phyloP scores from a whole-genome alignment of 2,329 filamentous ascomycete species.

The Microcyclosporella mali region DNA sequence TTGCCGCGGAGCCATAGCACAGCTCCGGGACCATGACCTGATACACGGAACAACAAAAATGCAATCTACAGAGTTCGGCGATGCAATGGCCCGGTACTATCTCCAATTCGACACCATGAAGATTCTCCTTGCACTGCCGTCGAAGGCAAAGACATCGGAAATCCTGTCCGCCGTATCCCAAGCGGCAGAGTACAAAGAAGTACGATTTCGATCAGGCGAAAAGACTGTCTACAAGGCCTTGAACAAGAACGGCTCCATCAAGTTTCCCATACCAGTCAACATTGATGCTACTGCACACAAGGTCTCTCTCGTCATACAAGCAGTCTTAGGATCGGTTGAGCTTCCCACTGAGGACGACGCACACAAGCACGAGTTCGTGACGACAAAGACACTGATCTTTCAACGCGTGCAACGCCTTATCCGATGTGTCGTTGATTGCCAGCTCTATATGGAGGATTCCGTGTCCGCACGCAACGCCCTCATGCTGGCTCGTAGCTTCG shows the following conservation, averaged over 20 bases:
- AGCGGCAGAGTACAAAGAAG: conserved; percentile 65
- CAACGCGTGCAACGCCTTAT: conserved; percentile 63
- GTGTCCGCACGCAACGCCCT: conserved; percentile 62
- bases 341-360: conserved; percentile 53
- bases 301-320: conserved; percentile 69
- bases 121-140: conserved; percentile 56
- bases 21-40: conserved; percentile 57
- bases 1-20: conserved; percentile 60
- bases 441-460: conserved; percentile 58
- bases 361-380: conserved; percentile 51
- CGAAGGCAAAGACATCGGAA: conserved; percentile 56
- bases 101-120: conserved; percentile 76
- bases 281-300: conserved; percentile 65
- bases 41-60: conserved; percentile 48
- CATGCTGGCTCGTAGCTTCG: conserved; percentile 70
- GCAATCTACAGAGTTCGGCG: conserved; percentile 63
- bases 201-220: conserved; percentile 65
- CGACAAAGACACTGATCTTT: conserved; percentile 60
- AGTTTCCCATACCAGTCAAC: conserved; percentile 64
- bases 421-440: conserved; percentile 71
- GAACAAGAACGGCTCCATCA: conserved; percentile 62
- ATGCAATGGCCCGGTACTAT: conserved; percentile 79
- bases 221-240: conserved; percentile 64
- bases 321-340: conserved; percentile 62
- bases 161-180: conserved; percentile 62